Evolutionary conservation across 2,329 filamentous ascomycete species (phyloP).

Genomic region (Pseudocercospora macadamiae): DNA sequence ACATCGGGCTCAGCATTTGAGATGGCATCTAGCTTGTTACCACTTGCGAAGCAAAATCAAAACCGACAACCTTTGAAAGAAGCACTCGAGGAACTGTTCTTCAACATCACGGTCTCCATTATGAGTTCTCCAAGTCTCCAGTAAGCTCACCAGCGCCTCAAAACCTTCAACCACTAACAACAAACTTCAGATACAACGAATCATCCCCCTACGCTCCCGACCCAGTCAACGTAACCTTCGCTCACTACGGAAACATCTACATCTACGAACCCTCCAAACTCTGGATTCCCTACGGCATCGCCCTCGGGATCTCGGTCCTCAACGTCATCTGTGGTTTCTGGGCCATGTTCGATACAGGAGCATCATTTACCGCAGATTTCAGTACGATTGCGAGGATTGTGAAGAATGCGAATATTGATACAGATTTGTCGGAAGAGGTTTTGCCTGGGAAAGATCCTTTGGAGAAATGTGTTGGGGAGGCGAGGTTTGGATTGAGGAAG

Average conservation of each 20-base stretch:
- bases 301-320: conserved; percentile 15
- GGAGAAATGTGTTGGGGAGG: no score
- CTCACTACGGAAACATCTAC: conserved; percentile 22
- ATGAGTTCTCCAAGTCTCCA: conserved; percentile 17
- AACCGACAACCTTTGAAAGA: not conserved
- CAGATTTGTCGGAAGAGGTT: no score
- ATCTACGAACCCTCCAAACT: conserved; percentile 21
- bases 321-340: conserved; percentile 19
- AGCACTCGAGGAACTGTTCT: conserved; percentile 19
- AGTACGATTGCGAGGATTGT: no score
- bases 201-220: conserved; percentile 15
- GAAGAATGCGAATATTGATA: no score
- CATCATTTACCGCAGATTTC: conserved; percentile 26
- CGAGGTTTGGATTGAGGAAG: no score
- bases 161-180: not conserved
- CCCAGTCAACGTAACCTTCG: conserved; percentile 6
- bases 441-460: no score
- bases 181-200: conserved; percentile 3
- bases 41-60: not conserved
- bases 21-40: conserved; percentile 6
- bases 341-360: conserved; percentile 13
- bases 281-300: conserved; percentile 24
- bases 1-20: conserved; percentile 5
- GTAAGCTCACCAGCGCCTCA: not conserved
- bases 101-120: conserved; percentile 25